phyloP scores from a whole-genome alignment of 306 rosid species.

The Carpinus viminea region DNA sequence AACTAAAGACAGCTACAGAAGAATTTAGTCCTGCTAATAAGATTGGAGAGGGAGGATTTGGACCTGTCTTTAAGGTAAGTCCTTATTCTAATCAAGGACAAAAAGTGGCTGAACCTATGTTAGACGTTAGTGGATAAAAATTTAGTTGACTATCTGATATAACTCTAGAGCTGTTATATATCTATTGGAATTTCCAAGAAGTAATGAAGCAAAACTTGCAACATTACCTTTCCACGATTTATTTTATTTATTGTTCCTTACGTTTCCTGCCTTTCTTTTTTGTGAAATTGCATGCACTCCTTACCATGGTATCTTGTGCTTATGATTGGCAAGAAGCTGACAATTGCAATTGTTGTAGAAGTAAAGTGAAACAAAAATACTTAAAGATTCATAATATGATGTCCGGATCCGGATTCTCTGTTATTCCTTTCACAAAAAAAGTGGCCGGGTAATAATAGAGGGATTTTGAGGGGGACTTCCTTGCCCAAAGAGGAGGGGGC shows the following conservation, averaged over 20 bases:
- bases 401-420: background rate
- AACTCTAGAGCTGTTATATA: no score
- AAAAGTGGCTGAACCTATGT: background rate
- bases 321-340: background rate
- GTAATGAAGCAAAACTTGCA: no score
- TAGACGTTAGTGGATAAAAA: background rate
- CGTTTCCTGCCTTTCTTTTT: background rate
- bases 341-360: background rate
- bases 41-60: conserved; percentile 91
- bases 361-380: background rate
- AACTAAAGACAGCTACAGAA: conserved; percentile 60
- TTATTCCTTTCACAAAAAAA: no score
- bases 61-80: conserved; percentile 75
- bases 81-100: background rate
- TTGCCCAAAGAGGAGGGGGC: no score
- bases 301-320: background rate
- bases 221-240: no score
- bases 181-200: no score
- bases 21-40: conserved; percentile 60
- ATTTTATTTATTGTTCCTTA: no score
- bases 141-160: background rate
- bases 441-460: no score
- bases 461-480: no score
- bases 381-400: background rate
- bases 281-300: background rate